A percentile compares a stretch with the other conserved stretches of the same genome.
Evolutionary conservation across 2,329 filamentous ascomycete species (phyloP).

Genomic region (Chrysosporium keratinophilum): DNA sequence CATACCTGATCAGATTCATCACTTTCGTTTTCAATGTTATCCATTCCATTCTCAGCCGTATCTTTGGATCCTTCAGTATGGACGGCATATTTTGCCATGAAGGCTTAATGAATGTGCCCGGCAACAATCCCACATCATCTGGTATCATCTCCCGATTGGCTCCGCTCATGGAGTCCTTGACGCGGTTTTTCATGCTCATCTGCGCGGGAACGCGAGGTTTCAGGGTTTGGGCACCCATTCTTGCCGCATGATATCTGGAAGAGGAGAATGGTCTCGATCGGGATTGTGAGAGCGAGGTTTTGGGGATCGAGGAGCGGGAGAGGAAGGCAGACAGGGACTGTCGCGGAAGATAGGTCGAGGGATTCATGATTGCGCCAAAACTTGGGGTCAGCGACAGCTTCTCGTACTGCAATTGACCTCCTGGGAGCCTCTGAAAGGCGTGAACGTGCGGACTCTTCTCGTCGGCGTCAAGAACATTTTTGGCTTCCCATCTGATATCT

Average conservation of each 20-base stretch:
- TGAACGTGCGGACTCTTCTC: not conserved
- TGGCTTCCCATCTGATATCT: slow-evolving; percentile 1
- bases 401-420: slow-evolving; percentile 1
- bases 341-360: slow-evolving; percentile 22
- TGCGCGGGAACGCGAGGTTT: slow-evolving; percentile 25
- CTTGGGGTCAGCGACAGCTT: not conserved
- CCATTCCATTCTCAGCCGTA: slow-evolving; percentile 33
- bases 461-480: not conserved
- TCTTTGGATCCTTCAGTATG: slow-evolving; percentile 29
- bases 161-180: slow-evolving; percentile 21
- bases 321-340: slow-evolving; percentile 19
- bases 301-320: slow-evolving; percentile 14
- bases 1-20: slow-evolving; percentile 28
- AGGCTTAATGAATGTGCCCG: slow-evolving; percentile 34
- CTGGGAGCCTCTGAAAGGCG: not conserved
- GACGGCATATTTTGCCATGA: slow-evolving; percentile 33
- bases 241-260: slow-evolving; percentile 18
- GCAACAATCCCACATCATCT: slow-evolving; percentile 39
- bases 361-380: slow-evolving; percentile 24
- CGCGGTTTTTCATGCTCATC: slow-evolving; percentile 31
- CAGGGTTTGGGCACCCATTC: slow-evolving; percentile 19
- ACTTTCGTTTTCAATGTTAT: slow-evolving; percentile 28
- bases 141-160: slow-evolving; percentile 27
- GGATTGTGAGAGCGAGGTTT: slow-evolving; percentile 14
- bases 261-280: slow-evolving; percentile 31